These are phyloP conservation scores for Pichia sp. DNA, from an alignment of 1,139 yeast species.

Conservation along the genomic window DNA sequence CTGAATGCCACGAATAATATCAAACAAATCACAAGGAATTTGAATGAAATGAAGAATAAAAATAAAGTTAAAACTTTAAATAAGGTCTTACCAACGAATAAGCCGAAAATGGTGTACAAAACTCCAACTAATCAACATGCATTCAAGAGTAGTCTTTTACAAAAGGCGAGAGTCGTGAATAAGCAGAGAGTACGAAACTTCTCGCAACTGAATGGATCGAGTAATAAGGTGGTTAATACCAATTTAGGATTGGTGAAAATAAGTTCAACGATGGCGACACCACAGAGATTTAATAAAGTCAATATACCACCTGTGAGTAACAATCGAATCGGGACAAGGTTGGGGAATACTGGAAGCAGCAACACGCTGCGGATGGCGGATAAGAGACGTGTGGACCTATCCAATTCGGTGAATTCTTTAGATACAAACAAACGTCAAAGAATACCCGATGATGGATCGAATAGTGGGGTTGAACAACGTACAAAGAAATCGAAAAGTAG, in stretches of 20 bases:
- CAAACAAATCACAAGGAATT: slow-evolving; percentile 25
- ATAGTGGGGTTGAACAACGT: neutral
- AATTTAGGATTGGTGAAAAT: slow-evolving; percentile 3
- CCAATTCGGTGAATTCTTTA: neutral
- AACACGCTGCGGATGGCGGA: neutral
- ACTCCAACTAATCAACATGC: no score
- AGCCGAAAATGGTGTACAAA: slow-evolving; percentile 1
- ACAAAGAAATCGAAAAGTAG: slow-evolving; percentile 7
- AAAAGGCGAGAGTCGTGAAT: slow-evolving; percentile 32
- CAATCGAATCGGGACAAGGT: neutral
- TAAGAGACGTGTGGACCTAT: neutral
- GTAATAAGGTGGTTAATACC: neutral
- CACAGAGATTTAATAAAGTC: neutral
- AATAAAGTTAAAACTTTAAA: slow-evolving; percentile 29
- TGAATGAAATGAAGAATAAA: slow-evolving; percentile 26
- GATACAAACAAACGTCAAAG: neutral
- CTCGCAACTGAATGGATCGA: slow-evolving; percentile 12
- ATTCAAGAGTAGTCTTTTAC: slow-evolving; percentile 30
- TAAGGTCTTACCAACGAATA: slow-evolving; percentile 26
- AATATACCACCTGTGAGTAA: no score
- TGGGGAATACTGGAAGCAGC: neutral
- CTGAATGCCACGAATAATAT: slow-evolving; percentile 29
- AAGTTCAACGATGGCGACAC: neutral
- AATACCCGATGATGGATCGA: neutral
- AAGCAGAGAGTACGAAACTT: slow-evolving; percentile 28